These are phyloP conservation scores for Syzygium jambos DNA, from an alignment of 345 rosid genomes.

Conservation along the genomic window DNA sequence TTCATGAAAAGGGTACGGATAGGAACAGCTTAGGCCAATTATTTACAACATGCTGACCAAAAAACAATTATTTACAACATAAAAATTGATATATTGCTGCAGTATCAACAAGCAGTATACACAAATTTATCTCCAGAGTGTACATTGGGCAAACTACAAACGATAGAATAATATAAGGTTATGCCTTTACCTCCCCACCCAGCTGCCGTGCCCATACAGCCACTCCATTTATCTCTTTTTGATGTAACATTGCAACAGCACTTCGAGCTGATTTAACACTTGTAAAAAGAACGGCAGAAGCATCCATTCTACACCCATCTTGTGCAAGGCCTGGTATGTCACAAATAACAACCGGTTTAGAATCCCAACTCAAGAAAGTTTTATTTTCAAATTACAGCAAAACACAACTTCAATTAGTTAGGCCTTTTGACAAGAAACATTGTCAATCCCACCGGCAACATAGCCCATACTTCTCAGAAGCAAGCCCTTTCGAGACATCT, in stretches of 20 bases:
- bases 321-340: constrained; percentile 60
- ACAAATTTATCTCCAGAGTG: background rate
- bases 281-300: constrained; percentile 76
- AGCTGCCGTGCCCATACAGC: constrained; percentile 91
- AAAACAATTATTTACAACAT: background rate
- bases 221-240: constrained; percentile 54
- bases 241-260: constrained; percentile 55
- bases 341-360: background rate
- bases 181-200: constrained; percentile 76
- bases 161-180: background rate
- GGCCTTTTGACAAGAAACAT: background rate
- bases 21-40: background rate
- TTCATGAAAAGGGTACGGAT: background rate
- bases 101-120: background rate
- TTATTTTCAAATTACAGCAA: background rate
- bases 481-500: background rate
- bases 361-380: constrained; percentile 3
- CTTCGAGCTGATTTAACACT: constrained; percentile 77
- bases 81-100: background rate
- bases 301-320: constrained; percentile 85
- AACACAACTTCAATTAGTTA: background rate
- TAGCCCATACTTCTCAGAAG: background rate
- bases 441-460: background rate
- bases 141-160: background rate
- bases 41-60: background rate